Percentiles rank a stretch among this genome's conserved stretches.
phyloP scores from a whole-genome alignment of 169 alveolate genomes.

The Plasmodium ovale region DNA sequence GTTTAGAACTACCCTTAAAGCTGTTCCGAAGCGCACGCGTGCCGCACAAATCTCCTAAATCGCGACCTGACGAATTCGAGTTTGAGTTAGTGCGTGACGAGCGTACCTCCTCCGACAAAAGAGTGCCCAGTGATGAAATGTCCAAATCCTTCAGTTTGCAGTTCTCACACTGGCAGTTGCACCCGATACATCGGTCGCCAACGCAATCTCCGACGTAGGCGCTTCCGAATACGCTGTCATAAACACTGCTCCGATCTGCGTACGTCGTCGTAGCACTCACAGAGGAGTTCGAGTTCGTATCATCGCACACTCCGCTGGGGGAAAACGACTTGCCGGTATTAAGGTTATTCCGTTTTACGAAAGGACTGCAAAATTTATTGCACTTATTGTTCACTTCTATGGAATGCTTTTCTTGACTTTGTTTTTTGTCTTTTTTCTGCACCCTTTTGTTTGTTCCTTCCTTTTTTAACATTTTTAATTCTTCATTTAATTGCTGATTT shows the following conservation, averaged over 20 bases:
- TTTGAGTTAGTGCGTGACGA: background rate
- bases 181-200: too few species aligned
- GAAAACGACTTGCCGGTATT: background rate
- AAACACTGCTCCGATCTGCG: background rate
- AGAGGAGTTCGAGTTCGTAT: too few species aligned
- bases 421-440: constrained; percentile 6
- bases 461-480: constrained; percentile 53
- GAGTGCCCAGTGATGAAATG: constrained; percentile 1
- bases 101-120: constrained; percentile 1
- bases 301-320: background rate
- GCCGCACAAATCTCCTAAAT: background rate
- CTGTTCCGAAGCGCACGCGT: background rate
- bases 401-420: background rate
- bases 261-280: background rate
- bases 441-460: background rate
- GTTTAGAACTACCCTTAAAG: constrained; percentile 24
- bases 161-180: too few species aligned
- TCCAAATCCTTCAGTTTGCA: too few species aligned
- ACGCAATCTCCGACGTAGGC: too few species aligned
- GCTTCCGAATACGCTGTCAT: background rate
- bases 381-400: background rate
- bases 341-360: background rate
- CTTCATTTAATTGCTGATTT: constrained; percentile 48
- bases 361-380: background rate
- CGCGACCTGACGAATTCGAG: background rate